These are phyloP conservation scores for Debaryomyces psychrophilus DNA, from an alignment of 1,139 yeast genomes.

Conservation along the genomic window DNA sequence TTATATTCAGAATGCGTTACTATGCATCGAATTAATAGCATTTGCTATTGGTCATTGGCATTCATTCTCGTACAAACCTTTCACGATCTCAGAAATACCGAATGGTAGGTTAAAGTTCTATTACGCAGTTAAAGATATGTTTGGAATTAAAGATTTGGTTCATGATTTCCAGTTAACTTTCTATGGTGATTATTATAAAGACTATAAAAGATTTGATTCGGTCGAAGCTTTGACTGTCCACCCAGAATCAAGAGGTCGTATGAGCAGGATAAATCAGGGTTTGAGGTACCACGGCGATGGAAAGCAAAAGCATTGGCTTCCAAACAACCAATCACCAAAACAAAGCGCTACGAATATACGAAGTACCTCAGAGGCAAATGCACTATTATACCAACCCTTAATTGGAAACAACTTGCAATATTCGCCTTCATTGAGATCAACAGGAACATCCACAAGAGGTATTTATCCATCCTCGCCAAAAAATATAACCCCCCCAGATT, in stretches of 20 bases:
- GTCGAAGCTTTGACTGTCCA: constrained; percentile 72
- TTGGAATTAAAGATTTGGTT: constrained; percentile 73
- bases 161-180: constrained; percentile 77
- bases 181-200: constrained; percentile 71
- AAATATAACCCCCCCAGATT: constrained; percentile 28
- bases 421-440: constrained; percentile 36
- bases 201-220: constrained; percentile 81
- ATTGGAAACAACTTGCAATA: not conserved
- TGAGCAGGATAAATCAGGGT: constrained; percentile 81
- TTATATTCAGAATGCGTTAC: constrained; percentile 73
- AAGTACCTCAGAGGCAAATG: constrained; percentile 35
- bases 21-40: constrained; percentile 82
- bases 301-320: constrained; percentile 82
- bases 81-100: constrained; percentile 61
- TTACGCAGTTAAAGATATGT: constrained; percentile 74
- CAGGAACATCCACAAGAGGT: constrained; percentile 39
- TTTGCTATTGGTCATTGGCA: constrained; percentile 88
- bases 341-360: constrained; percentile 21
- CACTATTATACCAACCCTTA: constrained; percentile 19
- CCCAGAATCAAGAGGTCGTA: constrained; percentile 65
- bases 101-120: constrained; percentile 64
- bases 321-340: constrained; percentile 31
- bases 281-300: constrained; percentile 81
- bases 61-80: constrained; percentile 81
- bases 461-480: constrained; percentile 35